Evolutionary conservation across 208 protist genomes (phyloP), one percentile per base, ranked within the genome.

Genomic region (Trypanosoma caninum): DNA sequence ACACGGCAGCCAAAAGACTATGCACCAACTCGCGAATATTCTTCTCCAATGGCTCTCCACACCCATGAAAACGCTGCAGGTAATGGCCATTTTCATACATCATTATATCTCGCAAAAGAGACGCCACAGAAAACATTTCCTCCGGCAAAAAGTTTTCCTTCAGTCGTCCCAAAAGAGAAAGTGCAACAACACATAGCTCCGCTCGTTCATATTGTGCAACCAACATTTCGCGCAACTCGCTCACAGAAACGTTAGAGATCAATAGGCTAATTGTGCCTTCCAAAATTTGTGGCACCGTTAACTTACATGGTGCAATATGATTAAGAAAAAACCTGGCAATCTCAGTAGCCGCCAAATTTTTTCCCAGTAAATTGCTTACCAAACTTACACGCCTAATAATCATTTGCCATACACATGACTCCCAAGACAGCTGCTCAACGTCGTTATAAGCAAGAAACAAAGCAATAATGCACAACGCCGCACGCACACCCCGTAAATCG

Each of bases 331-430:
- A 84, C 16, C 54, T 60, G 14, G 76, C 73, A 4, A 78, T 50
- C 38, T 63, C 64, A 16, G 57, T 78, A 7, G 70, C 70, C 33
- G 53, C 56, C 14, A 48, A 22, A 54, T 71, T 65, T 23, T 44
- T 35, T 52, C 74, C 74, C 27, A 91, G 59, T 2, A 35, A 45
- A 45, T 51, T 59, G 59, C 80, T 87, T 5, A 63, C 61, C 30
- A 79, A 47, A 45, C 77, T 76, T 16, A 90, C 80, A 6, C 78
- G 76, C n/a, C 78, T 78, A 10, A 87, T 57, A 2, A 68, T 74
- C 11, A 86, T 76, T 23, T 75, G 59, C 87, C 87, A 94, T 14
- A 48, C 54, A 14, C 63, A 50, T n/a, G 80, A 69, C 30, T 72
- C 61, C 80, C 87, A 88, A 10, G 54, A 71, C 34, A 59, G 70